Base-by-base conservation (phyloP, 768 basidiomycete species). In the Termitomyces sp. region DNA sequence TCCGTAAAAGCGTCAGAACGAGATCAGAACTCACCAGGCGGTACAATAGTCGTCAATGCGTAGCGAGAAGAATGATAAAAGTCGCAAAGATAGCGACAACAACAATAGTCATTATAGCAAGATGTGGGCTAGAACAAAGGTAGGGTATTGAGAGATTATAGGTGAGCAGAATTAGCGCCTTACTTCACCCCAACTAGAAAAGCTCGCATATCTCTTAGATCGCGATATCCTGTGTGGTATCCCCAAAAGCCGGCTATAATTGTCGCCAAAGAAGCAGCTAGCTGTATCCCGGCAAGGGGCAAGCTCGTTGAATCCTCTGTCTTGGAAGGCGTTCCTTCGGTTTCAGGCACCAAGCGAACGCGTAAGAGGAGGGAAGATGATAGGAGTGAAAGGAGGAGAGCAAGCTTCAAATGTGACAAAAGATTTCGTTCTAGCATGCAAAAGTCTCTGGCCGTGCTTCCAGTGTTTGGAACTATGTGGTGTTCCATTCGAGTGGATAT, bases 351-450 rank as follows among this genome's bases (percentile, higher is more conserved):
- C 14, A 90, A 75, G 12, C 85, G 83, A 21, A 78, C 76, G 26
- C 75, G 77, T 9, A 90, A 76, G 14, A 90, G 70, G 50, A 85
- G 70, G 9, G 87, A 87, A 28, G 83, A 79, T 2, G 83, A 81
- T 3, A 88, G 68, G 1, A 90, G 71, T 8, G 80, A 78, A 28
- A 90, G 72, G 22, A 90, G 69, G 10, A 88, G 70, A 5, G 81
- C 84, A 26, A 90, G 76, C 62, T 82, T 87, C 53, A 87, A 57
- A 64, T 90, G 84, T 0, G 87, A 78, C 32, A 90, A 73, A 48
- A 88, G 71, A 61, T 90, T 90, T 50, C 88, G 77, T 67, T 90
- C 88, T 14, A 90, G 76, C 87, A 90, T 88, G 68, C 81, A 85
- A 58, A 81, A 88, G 65, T 90, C 88, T 63, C 87, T 76, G n/a